Evolutionary conservation across 768 basidiomycete species (phyloP).

Genomic region (Pisolithus albus): DNA sequence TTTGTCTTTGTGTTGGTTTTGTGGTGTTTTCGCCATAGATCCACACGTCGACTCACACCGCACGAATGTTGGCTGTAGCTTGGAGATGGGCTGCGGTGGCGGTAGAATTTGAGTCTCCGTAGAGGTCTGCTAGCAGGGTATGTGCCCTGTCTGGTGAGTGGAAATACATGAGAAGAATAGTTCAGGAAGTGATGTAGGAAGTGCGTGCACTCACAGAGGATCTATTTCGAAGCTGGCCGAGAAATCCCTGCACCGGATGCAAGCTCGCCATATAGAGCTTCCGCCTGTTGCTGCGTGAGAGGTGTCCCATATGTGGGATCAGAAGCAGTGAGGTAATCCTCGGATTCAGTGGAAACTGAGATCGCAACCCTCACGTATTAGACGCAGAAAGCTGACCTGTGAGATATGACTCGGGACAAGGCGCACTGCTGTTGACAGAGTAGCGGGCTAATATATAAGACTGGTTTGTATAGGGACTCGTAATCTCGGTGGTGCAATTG

Average conservation of each 20-base stretch:
- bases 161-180: neutral
- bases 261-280: slow-evolving; percentile 76
- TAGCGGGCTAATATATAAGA: slow-evolving; percentile 67
- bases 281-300: slow-evolving; percentile 53
- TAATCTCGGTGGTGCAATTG: slow-evolving; percentile 64
- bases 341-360: slow-evolving; percentile 11
- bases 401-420: slow-evolving; percentile 80
- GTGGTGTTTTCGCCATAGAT: too few species aligned
- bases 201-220: slow-evolving; percentile 55
- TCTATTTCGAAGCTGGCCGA: slow-evolving; percentile 44
- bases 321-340: slow-evolving; percentile 77
- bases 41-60: too few species aligned
- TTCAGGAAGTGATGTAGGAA: slow-evolving; percentile 6
- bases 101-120: slow-evolving; percentile 38
- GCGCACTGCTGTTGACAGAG: slow-evolving; percentile 75
- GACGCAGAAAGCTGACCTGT: slow-evolving; percentile 35
- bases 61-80: slow-evolving; percentile 51
- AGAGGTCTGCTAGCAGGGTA: slow-evolving; percentile 53
- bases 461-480: slow-evolving; percentile 61
- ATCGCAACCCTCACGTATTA: neutral
- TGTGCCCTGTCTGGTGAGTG: slow-evolving; percentile 54
- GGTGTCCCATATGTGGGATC: slow-evolving; percentile 48
- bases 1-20: too few species aligned
- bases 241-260: slow-evolving; percentile 68
- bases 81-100: slow-evolving; percentile 44